Evolutionary conservation across 345 rosid species (phyloP).

Genomic region (Salix exigua): DNA sequence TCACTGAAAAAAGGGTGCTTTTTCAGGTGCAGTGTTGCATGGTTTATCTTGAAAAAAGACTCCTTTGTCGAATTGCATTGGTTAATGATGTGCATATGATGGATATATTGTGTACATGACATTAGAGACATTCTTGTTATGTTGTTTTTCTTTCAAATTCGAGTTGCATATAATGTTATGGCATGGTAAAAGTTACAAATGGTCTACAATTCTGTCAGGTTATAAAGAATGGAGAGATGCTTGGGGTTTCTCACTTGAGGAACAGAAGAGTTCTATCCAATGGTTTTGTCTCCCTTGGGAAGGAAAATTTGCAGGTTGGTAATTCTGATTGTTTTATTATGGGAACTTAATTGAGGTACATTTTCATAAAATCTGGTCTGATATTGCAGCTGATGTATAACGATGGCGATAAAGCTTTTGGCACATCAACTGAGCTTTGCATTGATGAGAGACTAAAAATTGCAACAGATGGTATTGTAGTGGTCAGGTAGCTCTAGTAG

Average conservation of each 20-base stretch:
- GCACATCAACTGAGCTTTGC: slow-evolving; percentile 90
- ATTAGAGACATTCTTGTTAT: not conserved
- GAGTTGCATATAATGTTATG: not conserved
- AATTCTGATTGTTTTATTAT: slow-evolving; percentile 13
- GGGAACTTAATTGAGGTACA: slow-evolving; percentile 15
- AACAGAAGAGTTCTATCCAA: slow-evolving; percentile 90
- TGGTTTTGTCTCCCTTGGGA: slow-evolving; percentile 88
- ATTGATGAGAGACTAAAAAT: slow-evolving; percentile 86
- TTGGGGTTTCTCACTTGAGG: slow-evolving; percentile 96
- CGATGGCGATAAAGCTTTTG: slow-evolving; percentile 97
- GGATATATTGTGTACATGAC: not conserved
- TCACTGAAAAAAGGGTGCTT: not conserved
- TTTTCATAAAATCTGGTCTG: slow-evolving; percentile 18
- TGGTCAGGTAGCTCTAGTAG: slow-evolving; percentile 59
- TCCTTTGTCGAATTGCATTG: slow-evolving; percentile 1
- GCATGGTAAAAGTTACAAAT: not conserved
- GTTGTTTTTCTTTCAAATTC: not conserved
- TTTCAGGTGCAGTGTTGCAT: not conserved
- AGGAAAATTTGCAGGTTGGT: slow-evolving; percentile 87
- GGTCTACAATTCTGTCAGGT: slow-evolving; percentile 50
- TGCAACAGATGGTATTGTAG: slow-evolving; percentile 90
- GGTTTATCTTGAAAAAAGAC: not conserved
- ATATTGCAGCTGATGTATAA: slow-evolving; percentile 84
- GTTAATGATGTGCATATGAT: not conserved
- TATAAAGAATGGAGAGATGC: slow-evolving; percentile 98